These are phyloP conservation scores for Fusarium austroafricanum DNA, from an alignment of 2,329 filamentous ascomycete genomes.

Conservation along the genomic window DNA sequence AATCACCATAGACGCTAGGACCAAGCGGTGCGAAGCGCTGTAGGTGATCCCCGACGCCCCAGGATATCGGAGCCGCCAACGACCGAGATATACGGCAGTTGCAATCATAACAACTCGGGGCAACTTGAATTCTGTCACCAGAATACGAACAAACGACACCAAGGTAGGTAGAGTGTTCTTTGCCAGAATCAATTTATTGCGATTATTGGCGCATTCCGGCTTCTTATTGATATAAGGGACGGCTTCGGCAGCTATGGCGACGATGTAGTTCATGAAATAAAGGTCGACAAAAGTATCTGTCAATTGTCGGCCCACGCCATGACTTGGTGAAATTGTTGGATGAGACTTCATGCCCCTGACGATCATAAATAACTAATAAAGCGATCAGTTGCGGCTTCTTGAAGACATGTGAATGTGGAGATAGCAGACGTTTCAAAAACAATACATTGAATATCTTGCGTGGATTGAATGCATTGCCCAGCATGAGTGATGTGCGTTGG, in stretches of 20 bases:
- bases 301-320: neutral
- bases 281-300: conserved; percentile 5
- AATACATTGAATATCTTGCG: too few relatives aligned
- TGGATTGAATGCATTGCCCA: neutral
- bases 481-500: neutral
- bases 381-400: neutral
- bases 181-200: too few relatives aligned
- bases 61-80: neutral
- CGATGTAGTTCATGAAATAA: conserved; percentile 11
- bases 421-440: too few relatives aligned
- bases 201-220: neutral
- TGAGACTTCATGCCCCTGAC: neutral
- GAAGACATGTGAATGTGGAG: neutral
- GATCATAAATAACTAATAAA: neutral
- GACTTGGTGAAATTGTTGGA: neutral
- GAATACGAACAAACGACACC: neutral
- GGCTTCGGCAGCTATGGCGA: neutral
- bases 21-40: neutral
- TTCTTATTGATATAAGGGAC: neutral
- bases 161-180: neutral
- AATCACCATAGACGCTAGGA: neutral
- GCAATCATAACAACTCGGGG: neutral
- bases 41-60: neutral
- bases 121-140: neutral
- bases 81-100: neutral